Percentiles rank a stretch among this genome's conserved stretches.
phyloP scores from a whole-genome alignment of 306 rosid genomes.

The Adenanthera pavonina region DNA sequence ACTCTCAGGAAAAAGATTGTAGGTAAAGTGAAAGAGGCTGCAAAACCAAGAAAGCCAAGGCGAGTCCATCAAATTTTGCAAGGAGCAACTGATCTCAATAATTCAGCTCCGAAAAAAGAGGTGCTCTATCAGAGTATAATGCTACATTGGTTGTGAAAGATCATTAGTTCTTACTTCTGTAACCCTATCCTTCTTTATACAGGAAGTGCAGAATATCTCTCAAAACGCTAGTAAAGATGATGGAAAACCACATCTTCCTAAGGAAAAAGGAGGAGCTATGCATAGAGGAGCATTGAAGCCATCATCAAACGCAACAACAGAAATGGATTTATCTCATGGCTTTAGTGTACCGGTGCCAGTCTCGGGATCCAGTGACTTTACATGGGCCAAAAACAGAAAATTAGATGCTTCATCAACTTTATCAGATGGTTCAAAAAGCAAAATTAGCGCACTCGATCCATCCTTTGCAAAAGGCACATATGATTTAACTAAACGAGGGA shows the following conservation, averaged over 20 bases:
- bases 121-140: conserved; percentile 42
- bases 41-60: conserved; percentile 63
- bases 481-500: conserved; percentile 45
- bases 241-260: conserved; percentile 41
- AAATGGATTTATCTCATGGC: conserved; percentile 41
- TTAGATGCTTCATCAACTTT: conserved; percentile 59
- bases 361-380: conserved; percentile 75
- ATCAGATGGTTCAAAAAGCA: conserved; percentile 84
- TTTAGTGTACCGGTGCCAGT: conserved; percentile 52
- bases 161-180: conserved; percentile 15
- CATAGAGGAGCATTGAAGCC: conserved; percentile 53
- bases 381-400: conserved; percentile 72
- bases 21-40: conserved; percentile 55
- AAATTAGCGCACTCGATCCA: conserved; percentile 80
- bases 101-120: conserved; percentile 65
- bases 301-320: conserved; percentile 61
- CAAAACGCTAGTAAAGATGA: conserved; percentile 44
- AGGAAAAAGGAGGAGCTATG: conserved; percentile 49
- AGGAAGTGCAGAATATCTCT: conserved; percentile 60
- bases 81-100: conserved; percentile 46
- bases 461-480: conserved; percentile 66
- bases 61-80: conserved; percentile 57
- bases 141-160: conserved; percentile 24
- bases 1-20: conserved; percentile 68
- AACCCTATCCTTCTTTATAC: conserved; percentile 25